A percentile compares a stretch with the other conserved stretches of the same genome.
phyloP scores from a whole-genome alignment of 1,139 yeast genomes.

The Candida frijolesensis region DNA sequence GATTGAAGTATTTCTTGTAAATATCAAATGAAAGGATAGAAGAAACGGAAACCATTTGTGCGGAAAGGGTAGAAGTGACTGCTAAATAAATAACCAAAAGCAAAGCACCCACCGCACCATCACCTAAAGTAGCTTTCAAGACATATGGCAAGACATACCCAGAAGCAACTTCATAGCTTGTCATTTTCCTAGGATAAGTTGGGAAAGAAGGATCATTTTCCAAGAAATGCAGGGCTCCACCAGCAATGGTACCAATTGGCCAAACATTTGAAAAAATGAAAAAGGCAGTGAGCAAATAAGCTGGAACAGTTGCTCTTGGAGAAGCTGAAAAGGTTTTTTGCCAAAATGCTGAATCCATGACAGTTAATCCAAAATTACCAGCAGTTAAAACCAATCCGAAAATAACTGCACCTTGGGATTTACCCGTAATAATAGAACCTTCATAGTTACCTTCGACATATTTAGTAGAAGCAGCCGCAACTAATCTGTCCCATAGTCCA shows the following conservation, averaged over 20 bases:
- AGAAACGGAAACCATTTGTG: conserved; percentile 35
- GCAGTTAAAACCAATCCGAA: conserved; percentile 31
- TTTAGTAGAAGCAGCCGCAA: conserved; percentile 18
- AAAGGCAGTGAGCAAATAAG: conserved; percentile 37
- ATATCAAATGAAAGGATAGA: conserved; percentile 34
- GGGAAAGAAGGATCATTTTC: conserved; percentile 28
- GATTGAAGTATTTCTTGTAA: conserved; percentile 30
- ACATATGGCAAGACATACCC: conserved; percentile 33
- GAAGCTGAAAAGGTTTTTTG: conserved; percentile 38
- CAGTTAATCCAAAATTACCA: conserved; percentile 34
- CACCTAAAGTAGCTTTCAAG: conserved; percentile 28
- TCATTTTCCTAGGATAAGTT: conserved; percentile 32
- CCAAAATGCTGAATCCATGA: conserved; percentile 36
- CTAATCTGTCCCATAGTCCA: conserved; percentile 27
- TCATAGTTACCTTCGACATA: conserved; percentile 33
- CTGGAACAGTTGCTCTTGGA: conserved; percentile 38
- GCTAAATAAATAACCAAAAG: conserved; percentile 31
- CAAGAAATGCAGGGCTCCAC: conserved; percentile 28
- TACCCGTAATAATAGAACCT: conserved; percentile 38
- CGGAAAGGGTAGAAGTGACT: conserved; percentile 35
- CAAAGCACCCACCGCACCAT: conserved; percentile 32
- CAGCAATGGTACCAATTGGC: conserved; percentile 33
- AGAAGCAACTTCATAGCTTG: conserved; percentile 26
- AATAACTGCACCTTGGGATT: conserved; percentile 32
- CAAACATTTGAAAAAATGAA: conserved; percentile 34